phyloP scores from a whole-genome alignment of 176 grass and related monocot species.

The Oryza longistaminata region DNA sequence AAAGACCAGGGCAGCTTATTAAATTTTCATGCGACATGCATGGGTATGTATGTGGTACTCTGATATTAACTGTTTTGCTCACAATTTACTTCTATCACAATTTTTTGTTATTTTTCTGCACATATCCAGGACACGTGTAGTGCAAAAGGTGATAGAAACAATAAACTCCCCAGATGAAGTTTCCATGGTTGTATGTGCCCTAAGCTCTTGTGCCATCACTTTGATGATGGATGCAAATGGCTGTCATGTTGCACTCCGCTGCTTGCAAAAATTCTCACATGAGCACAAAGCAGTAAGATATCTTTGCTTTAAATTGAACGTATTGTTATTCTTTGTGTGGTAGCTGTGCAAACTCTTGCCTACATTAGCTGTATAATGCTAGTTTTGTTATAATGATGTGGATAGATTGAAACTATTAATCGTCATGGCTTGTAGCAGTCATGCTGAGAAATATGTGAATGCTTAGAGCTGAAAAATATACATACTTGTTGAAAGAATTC shows the following conservation, averaged over 20 bases:
- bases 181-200: slow-evolving; percentile 57
- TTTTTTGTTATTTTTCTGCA: neutral
- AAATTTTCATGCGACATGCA: slow-evolving; percentile 68
- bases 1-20: slow-evolving; percentile 46
- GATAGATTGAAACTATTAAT: neutral
- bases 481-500: neutral
- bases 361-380: neutral
- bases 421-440: neutral
- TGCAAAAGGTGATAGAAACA: slow-evolving; percentile 80
- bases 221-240: slow-evolving; percentile 80
- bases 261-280: slow-evolving; percentile 59
- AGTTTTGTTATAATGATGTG: neutral
- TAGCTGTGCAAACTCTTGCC: neutral
- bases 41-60: slow-evolving; percentile 52
- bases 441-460: neutral
- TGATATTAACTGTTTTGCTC: neutral
- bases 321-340: neutral
- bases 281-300: slow-evolving; percentile 53
- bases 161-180: slow-evolving; percentile 43
- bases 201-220: slow-evolving; percentile 39
- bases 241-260: slow-evolving; percentile 63
- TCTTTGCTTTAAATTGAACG: slow-evolving; percentile 12
- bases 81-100: neutral
- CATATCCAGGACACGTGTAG: slow-evolving; percentile 63
- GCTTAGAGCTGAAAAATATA: neutral